Base-by-base conservation (phyloP, 345 rosid genomes). In the Corymbia maculata region DNA sequence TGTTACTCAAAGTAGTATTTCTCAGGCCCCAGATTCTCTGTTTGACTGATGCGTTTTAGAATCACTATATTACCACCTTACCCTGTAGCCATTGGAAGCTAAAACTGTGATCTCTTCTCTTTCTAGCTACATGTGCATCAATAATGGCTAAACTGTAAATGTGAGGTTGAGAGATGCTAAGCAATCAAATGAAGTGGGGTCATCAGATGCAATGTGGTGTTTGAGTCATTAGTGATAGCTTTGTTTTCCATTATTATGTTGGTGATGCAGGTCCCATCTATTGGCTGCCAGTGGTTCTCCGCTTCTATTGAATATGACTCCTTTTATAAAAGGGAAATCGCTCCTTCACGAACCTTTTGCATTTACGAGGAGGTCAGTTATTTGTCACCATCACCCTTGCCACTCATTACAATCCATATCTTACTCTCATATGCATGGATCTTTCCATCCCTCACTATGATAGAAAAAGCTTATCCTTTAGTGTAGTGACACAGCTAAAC, bases 251-350 rank as follows among this genome's bases (percentile, higher is more conserved):
- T 68, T 68, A 30, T 36, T 36, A 70, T 17, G 28, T 42, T 42
- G 82, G 82, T 75, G 82, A 32, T 61, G 53, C 87, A 95, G 99
- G 95, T 93, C 51, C 91, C 95, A 88, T 94, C 94, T 88, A 94
- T 96, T 87, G 97, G 96, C 36, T 92, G 96, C 92, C 98, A 96
- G 91, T 95, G 98, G 97, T 95, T 95, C 91, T 93, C 98, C 89
- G 92, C 94, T 87, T 70, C 92, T 64, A 92, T 92, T 85, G n/a
- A 90, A 6, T 93, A 91, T 86, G 93, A 91, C 12, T 91, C 93
- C 86, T 86, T 85, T 32, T 97, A 92, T 92, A 91, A 87, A 53
- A 90, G 87, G 50, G 91, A 94, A 89, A 95, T 97, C 80, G 96
- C 98, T 88, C 86, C 94, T 86, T 91, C 98, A 11, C 94, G 98